Evolutionary conservation across 176 grass and related monocot species (phyloP), one percentile per base, ranked within the genome.

Genomic region (Olyra latifolia): DNA sequence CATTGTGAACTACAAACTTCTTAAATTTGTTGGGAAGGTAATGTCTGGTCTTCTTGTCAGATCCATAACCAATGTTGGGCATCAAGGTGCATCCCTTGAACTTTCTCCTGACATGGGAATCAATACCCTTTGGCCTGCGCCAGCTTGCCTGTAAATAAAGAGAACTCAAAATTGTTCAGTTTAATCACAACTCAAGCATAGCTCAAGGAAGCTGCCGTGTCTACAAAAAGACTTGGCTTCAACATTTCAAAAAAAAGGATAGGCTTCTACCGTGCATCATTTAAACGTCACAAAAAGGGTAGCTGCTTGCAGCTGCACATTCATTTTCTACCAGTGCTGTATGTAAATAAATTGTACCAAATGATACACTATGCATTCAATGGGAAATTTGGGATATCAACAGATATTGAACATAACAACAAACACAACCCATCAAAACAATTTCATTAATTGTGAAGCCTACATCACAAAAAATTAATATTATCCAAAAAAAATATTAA

Each of bases 41-140:
- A 70, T 97, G 93, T 53, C 93, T 87, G 45, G 93, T 97, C 76
- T 74, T 80, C 82, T 97, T 97, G 80, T 93, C 93, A 49, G 90
- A 93, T n/a, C 88, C 90, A 0, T 97, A 93, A 0, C 94, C 94
- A 76, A 93, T 97, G 62, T 97, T 97, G 68, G 94, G 94, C 94
- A 93, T 93, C 79, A 97, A 88, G 28, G 88, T 93, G 55, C 48
- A 62, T 82, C 94, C 91, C 83, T 97, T 97, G 86, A 97, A 93
- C 91, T 97, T 97, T 66, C 90, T 82, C 74, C 90, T 90, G 29
- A 97, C 93, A 50, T 88, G 85, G 14, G 93, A 97, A 66, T 97
- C 93, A 58, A 97, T 97, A 90, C 93, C 93, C 88, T 97, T 97
- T 15, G 93, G 93, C 90, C 93, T 88, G 55, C 93, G 86, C 90